phyloP scores from a whole-genome alignment of 2,329 filamentous ascomycete genomes.

The Diaporthe destruens region DNA sequence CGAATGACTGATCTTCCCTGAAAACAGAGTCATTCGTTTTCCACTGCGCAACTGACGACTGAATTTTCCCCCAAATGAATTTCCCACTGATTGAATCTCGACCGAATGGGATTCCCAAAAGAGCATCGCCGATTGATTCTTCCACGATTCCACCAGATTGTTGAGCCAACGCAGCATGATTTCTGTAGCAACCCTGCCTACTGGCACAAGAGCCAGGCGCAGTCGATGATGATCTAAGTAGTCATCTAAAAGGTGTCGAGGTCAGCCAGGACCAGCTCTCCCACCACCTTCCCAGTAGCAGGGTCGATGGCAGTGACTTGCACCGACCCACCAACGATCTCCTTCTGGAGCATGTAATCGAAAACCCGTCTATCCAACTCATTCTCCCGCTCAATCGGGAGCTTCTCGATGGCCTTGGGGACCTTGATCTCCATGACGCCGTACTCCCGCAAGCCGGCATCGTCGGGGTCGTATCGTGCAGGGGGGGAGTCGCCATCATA shows the following conservation, averaged over 20 bases:
- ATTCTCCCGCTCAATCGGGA: rapidly evolving
- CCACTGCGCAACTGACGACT: too few species aligned
- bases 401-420: not conserved
- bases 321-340: not conserved
- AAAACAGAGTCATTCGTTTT: too few species aligned
- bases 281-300: not conserved
- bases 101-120: too few species aligned
- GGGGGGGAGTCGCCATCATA: not conserved
- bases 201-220: too few species aligned
- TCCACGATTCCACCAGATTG: too few species aligned
- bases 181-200: too few species aligned
- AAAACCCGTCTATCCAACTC: not conserved
- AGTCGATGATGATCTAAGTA: too few species aligned
- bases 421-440: not conserved
- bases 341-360: not conserved
- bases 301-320: not conserved
- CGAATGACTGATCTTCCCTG: too few species aligned
- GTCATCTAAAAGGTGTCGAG: not conserved
- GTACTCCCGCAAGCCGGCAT: not conserved
- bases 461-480: rapidly evolving
- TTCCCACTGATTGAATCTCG: too few species aligned
- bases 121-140: too few species aligned
- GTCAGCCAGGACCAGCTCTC: not conserved
- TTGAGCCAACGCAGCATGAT: too few species aligned
- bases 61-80: too few species aligned